phyloP scores from a whole-genome alignment of 202 grass and related monocot genomes.

The Bolboschoenoplectus hybrid region DNA sequence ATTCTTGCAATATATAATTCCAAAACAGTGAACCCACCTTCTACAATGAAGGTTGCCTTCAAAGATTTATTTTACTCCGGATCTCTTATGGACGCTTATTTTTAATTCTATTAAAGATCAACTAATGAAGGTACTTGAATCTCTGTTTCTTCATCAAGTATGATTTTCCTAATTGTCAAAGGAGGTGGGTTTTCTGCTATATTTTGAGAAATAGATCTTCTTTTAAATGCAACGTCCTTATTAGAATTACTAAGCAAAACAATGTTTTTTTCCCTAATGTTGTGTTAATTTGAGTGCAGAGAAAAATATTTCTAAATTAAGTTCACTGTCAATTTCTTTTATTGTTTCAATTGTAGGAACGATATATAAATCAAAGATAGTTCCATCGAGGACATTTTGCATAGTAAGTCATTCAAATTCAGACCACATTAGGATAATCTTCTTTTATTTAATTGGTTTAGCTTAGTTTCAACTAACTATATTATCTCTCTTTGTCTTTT shows the following conservation, averaged over 20 bases:
- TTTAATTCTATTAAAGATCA: not conserved
- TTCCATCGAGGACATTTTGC: conserved; percentile 96
- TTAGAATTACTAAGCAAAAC: not conserved
- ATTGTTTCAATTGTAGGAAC: conserved; percentile 63
- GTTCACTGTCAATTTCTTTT: conserved; percentile 33
- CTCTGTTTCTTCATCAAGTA: not conserved
- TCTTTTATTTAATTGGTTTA: conserved; percentile 26
- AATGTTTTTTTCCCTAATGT: not conserved
- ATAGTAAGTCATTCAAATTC: conserved; percentile 63
- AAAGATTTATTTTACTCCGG: not conserved
- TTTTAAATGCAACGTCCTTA: conserved; percentile 12
- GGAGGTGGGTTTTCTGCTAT: not conserved
- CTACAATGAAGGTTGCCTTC: conserved; percentile 8
- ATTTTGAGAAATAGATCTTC: conserved; percentile 36
- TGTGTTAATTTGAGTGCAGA: conserved; percentile 5
- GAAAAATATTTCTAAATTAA: not conserved
- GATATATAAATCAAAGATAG: conserved; percentile 87
- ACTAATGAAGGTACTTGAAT: not conserved
- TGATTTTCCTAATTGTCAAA: not conserved
- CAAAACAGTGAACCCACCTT: not conserved
- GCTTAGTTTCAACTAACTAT: conserved; percentile 33
- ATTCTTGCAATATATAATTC: not conserved
- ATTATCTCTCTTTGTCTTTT: conserved; percentile 31
- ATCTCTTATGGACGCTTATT: not conserved
- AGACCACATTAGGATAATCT: conserved; percentile 15